Percentiles rank a stretch among this genome's conserved stretches.
phyloP scores from a whole-genome alignment of 371 early-diverging fungal species.

The Massospora cicadina region DNA sequence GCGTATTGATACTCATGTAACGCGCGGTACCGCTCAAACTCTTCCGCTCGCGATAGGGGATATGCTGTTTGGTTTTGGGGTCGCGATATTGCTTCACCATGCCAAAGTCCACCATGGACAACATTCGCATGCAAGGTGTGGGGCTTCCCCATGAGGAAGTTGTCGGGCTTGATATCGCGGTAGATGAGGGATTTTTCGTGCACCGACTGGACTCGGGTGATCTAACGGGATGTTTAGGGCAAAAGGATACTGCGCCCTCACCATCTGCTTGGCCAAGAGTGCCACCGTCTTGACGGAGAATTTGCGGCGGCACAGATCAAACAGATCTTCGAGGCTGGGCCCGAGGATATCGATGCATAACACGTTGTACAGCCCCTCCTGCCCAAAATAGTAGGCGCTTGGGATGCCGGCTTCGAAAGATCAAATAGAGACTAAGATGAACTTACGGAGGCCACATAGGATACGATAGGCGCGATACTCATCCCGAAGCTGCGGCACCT shows the following conservation, averaged over 20 bases:
- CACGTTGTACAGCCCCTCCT: conserved; percentile 72
- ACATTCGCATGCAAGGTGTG: conserved; percentile 35
- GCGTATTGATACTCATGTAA: conserved; percentile 92
- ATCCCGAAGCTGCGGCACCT: conserved; percentile 74
- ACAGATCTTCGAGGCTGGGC: conserved; percentile 79
- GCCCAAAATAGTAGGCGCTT: conserved; percentile 72
- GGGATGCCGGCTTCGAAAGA: conserved; percentile 51
- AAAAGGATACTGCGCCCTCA: conserved; percentile 14
- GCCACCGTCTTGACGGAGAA: conserved; percentile 28
- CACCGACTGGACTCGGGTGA: conserved; percentile 67
- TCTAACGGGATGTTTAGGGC: conserved; percentile 19
- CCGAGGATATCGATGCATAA: conserved; percentile 95
- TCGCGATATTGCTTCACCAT: conserved; percentile 88
- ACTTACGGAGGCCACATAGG: conserved; percentile 33
- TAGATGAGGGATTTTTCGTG: conserved; percentile 85
- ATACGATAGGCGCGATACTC: conserved; percentile 74
- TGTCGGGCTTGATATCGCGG: conserved; percentile 97
- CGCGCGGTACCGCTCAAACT: conserved; percentile 86
- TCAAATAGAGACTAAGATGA: neutral
- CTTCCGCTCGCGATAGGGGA: conserved; percentile 75
- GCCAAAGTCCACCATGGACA: conserved; percentile 82
- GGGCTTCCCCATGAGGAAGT: conserved; percentile 62
- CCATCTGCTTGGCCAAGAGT: conserved; percentile 35
- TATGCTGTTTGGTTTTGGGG: conserved; percentile 78
- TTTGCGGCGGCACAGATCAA: conserved; percentile 20